A percentile compares a stretch with the other conserved stretches of the same genome.
Evolutionary conservation across 768 basidiomycete genomes (phyloP).

Genomic region (Zangia roseola): DNA sequence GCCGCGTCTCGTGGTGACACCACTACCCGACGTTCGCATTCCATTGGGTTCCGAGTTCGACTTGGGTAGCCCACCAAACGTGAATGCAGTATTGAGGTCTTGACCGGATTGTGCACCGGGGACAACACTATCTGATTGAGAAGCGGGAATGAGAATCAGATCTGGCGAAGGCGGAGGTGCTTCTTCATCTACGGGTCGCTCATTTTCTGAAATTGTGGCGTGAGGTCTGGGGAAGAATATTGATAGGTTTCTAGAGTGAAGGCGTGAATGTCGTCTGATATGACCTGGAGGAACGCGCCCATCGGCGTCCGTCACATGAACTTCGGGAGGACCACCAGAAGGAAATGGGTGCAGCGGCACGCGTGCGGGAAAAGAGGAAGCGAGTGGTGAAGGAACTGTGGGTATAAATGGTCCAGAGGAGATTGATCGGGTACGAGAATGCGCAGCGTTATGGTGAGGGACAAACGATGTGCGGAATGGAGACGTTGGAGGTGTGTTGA

Average conservation of each 20-base stretch:
- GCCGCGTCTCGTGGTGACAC: conserved; percentile 46
- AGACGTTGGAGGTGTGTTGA: conserved; percentile 30
- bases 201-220: conserved; percentile 68
- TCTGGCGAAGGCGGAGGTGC: conserved; percentile 47
- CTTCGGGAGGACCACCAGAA: conserved; percentile 19
- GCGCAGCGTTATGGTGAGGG: conserved; percentile 8
- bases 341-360: conserved; percentile 28
- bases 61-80: conserved; percentile 55
- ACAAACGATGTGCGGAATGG: conserved; percentile 31
- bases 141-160: conserved; percentile 41
- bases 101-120: conserved; percentile 30
- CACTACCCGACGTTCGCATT: conserved; percentile 13
- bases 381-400: conserved; percentile 27
- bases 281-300: conserved; percentile 23
- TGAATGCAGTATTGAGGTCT: conserved; percentile 56
- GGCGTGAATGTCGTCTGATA: conserved; percentile 56
- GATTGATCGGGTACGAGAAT: conserved; percentile 34
- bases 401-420: conserved; percentile 32
- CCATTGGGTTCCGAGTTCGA: conserved; percentile 20
- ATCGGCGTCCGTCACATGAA: conserved; percentile 15
- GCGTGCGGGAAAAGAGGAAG: conserved; percentile 26
- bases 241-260: conserved; percentile 90
- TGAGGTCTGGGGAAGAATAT: conserved; percentile 82
- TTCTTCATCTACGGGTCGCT: conserved; percentile 44
- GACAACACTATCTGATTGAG: conserved; percentile 33